A percentile compares a stretch with the other conserved stretches of the same genome.
Conservation (phyloP, 1,284 basidiomycete genomes). For the Fomitopsis palustris region DNA sequence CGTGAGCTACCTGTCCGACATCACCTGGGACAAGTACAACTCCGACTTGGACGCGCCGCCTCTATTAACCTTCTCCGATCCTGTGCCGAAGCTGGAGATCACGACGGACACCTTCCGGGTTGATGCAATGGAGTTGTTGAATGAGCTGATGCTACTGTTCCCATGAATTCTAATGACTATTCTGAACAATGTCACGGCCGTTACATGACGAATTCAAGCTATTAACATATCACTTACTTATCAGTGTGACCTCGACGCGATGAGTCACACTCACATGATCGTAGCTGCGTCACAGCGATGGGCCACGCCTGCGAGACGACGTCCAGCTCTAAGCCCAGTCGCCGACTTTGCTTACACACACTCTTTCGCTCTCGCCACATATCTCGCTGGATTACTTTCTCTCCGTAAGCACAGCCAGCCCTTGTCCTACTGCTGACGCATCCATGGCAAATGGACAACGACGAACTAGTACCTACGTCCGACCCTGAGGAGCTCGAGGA, state of each 20-base stretch:
- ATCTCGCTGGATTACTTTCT: too few relatives aligned
- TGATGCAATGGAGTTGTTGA: constrained; percentile 5
- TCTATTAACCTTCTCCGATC: constrained; percentile 43
- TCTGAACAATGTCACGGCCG: too few relatives aligned
- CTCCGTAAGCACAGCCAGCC: too few relatives aligned
- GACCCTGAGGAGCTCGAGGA: constrained; percentile 10
- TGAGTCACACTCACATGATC: background rate
- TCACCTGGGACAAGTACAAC: constrained; percentile 7
- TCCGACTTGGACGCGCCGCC: constrained; percentile 26
- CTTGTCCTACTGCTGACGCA: too few relatives aligned
- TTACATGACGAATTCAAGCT: too few relatives aligned
- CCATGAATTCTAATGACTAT: background rate
- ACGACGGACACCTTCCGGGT: constrained; percentile 7
- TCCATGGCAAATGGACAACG: constrained; percentile 1
- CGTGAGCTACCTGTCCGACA: constrained; percentile 3
- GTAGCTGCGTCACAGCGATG: background rate
- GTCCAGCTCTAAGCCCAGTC: too few relatives aligned
- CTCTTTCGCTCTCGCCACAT: background rate
- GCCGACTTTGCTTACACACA: too few relatives aligned
- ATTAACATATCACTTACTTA: too few relatives aligned
- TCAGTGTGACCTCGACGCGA: background rate
- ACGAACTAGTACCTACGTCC: constrained; percentile 4
- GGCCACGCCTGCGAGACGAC: background rate
- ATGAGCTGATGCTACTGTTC: background rate
- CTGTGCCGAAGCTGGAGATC: constrained; percentile 3